A percentile compares a stretch with the other conserved stretches of the same genome.
Conservation (phyloP, 306 rosid species). For the Rubus idaeus region DNA sequence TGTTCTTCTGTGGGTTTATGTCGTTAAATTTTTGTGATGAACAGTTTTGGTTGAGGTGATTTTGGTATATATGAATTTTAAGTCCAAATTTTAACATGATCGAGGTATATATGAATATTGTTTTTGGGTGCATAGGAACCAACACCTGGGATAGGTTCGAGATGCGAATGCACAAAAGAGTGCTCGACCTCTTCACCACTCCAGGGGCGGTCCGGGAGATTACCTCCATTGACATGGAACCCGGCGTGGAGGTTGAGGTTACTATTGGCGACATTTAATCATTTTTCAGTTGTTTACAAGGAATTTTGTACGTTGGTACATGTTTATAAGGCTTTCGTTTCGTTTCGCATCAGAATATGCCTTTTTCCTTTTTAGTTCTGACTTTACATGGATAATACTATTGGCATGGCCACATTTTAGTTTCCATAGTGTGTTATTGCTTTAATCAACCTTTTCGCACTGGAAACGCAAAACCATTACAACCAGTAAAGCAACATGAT, state of each 20-base stretch:
- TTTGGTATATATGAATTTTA: neutral
- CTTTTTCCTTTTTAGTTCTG: neutral
- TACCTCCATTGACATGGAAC: constrained; percentile 60
- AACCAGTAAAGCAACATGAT: neutral
- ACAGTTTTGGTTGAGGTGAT: neutral
- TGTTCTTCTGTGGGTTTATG: neutral
- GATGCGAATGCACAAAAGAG: constrained; percentile 70
- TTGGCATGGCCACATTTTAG: neutral
- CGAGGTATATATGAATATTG: neutral
- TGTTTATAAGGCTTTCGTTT: neutral
- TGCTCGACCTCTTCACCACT: constrained; percentile 73
- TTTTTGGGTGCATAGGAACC: constrained; percentile 32
- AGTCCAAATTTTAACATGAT: neutral
- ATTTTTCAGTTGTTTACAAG: neutral
- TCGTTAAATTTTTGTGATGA: neutral
- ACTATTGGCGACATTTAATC: constrained; percentile 66
- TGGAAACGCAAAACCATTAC: neutral
- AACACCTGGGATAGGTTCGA: constrained; percentile 77
- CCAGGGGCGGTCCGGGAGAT: constrained; percentile 71
- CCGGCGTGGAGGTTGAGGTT: constrained; percentile 74
- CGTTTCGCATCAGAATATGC: neutral
- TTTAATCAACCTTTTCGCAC: neutral
- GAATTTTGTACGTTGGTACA: neutral
- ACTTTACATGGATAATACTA: neutral
- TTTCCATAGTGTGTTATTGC: neutral